These are phyloP conservation scores for Beta macrorhiza DNA, from an alignment of 179 eudicot species.

Conservation along the genomic window DNA sequence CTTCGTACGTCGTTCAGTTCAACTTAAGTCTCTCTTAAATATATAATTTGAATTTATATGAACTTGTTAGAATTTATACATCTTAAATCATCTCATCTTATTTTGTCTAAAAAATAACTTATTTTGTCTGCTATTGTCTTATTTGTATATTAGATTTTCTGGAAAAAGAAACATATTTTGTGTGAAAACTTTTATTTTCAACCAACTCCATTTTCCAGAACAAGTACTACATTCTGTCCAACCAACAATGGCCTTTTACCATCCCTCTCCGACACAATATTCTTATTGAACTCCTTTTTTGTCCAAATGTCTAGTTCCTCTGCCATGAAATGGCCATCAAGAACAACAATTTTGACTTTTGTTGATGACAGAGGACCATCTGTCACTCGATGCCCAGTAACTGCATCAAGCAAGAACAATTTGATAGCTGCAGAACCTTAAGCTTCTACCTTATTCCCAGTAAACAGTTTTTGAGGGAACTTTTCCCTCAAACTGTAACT, in stretches of 20 bases:
- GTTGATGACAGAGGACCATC: conserved; percentile 25
- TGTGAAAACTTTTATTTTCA: neutral
- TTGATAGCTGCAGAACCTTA: conserved; percentile 22
- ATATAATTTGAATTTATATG: too few species aligned
- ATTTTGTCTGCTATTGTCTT: too few species aligned
- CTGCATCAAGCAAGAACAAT: conserved; percentile 28
- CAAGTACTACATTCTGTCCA: conserved; percentile 16
- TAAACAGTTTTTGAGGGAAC: conserved; percentile 24
- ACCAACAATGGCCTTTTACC: conserved; percentile 32
- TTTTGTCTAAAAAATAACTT: neutral
- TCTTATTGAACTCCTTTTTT: conserved; percentile 19
- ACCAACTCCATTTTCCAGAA: conserved; percentile 27
- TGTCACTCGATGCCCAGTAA: conserved; percentile 17
- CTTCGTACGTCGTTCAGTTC: too few species aligned
- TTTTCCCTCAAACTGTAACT: conserved; percentile 21
- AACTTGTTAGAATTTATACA: too few species aligned
- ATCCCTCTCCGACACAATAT: conserved; percentile 26
- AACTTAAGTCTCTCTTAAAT: too few species aligned
- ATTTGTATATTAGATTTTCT: too few species aligned
- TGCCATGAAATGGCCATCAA: conserved; percentile 34
- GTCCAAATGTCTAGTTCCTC: conserved; percentile 28
- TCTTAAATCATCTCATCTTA: too few species aligned
- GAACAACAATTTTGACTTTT: conserved; percentile 29
- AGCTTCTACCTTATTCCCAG: conserved; percentile 30
- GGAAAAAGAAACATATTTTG: too few species aligned